Base-by-base conservation (phyloP, 768 basidiomycete species). In the Leucosporidium yakuticum region DNA sequence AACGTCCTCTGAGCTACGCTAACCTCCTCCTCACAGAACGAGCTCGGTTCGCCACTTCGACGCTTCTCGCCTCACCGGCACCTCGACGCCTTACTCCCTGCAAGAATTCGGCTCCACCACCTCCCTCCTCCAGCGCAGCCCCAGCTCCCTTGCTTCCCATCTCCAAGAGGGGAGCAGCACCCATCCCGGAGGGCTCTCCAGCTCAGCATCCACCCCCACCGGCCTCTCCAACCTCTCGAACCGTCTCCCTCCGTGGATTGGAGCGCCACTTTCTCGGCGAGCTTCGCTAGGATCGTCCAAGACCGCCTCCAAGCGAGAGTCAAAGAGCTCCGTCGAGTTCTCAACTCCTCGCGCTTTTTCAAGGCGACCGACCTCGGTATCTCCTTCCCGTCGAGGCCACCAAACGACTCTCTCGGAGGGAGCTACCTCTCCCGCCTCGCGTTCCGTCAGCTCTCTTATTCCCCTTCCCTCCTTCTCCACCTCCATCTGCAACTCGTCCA, bases 41-140 rank as follows among this genome's bases (percentile, higher is more conserved):
- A 70, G 69, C 9, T 71, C 74, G 4, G 69, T 75, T 7, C 74
- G 74, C 12, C 64, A 73, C 49, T 73, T 73, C 31, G 71, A 72
- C 58, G 29, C 64, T 7, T 60, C 70, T 0, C 57, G 50, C 17
- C 58, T 72, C 4, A 50, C 49, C 49, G 48, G 58, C 44, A 31
- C 27, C 25, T 20, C 53, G 9, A 20, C 31, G 2, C 53, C 47
- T 2, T 57, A 56, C 36, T 34, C 31, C 8, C n/a, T 63, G 12
- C 27, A 49, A 51, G 67, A 63, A 4, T 60, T 63, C 32, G 51
- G 58, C 48, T 66, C 62, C 8, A 56, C 68, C 2, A 20, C 59
- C n/a, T 63, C 61, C 17, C 50, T 63, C 49, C 49, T 31, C 31
- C 48, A 31, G 20, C 21, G 32, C 36, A n/a, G 23, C 39, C 23